phyloP scores from a whole-genome alignment of 768 basidiomycete genomes.

The Serendipita sp. region DNA sequence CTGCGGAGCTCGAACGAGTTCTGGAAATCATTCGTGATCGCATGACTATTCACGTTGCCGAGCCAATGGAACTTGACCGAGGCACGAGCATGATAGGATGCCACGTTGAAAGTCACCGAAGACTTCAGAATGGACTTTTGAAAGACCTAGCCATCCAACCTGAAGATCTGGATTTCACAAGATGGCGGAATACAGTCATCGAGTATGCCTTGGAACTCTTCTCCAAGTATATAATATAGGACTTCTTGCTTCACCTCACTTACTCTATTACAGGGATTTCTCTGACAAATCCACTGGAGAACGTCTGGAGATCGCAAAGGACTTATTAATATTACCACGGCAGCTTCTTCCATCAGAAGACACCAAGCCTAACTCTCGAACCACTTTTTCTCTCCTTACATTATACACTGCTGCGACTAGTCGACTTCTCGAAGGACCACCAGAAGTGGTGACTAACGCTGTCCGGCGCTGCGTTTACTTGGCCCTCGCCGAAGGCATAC shows the following conservation, averaged over 20 bases:
- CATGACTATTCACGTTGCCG: too few relatives aligned
- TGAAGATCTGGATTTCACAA: not conserved
- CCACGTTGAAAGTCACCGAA: not conserved
- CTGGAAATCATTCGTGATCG: too few relatives aligned
- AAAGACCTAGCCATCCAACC: not conserved
- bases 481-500: constrained; percentile 27
- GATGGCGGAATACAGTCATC: not conserved
- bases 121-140: not conserved
- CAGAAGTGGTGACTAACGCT: constrained; percentile 29
- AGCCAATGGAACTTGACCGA: too few relatives aligned
- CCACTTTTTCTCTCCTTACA: constrained; percentile 13
- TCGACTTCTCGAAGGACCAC: constrained; percentile 32
- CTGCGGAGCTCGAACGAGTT: too few relatives aligned
- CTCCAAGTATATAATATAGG: not conserved
- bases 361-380: not conserved
- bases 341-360: not conserved
- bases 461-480: constrained; percentile 32
- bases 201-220: not conserved
- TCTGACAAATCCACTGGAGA: not conserved
- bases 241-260: not conserved
- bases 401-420: constrained; percentile 25
- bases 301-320: not conserved
- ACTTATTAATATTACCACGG: not conserved
- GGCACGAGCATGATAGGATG: not conserved
- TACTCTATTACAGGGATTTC: not conserved